A percentile compares a stretch with the other conserved stretches of the same genome.
phyloP scores from a whole-genome alignment of 1,284 basidiomycete species.

The Hemileccinum hortonii region DNA sequence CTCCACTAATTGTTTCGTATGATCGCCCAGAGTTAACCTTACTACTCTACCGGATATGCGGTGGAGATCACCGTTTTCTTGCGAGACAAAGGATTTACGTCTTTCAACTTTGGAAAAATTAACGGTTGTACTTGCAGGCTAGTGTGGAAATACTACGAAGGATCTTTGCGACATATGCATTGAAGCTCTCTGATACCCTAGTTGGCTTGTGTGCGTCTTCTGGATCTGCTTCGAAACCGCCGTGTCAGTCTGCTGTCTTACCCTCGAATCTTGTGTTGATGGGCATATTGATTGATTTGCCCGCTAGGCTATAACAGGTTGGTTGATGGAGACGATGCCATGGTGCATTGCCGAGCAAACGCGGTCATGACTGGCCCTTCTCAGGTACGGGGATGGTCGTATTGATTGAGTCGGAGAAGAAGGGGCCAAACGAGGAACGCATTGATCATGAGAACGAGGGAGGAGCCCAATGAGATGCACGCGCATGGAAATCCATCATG shows the following conservation, averaged over 20 bases:
- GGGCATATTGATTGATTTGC: no score
- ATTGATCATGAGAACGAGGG: no score
- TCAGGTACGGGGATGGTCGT: neutral
- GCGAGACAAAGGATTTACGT: constrained; percentile 3
- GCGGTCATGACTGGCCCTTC: neutral
- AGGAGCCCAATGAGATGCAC: no score
- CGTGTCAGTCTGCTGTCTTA: neutral
- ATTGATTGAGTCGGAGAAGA: neutral
- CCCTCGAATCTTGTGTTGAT: neutral
- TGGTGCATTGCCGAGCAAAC: neutral
- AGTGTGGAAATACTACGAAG: neutral
- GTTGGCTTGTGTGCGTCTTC: constrained; percentile 1
- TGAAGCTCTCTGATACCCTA: neutral
- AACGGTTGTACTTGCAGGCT: neutral
- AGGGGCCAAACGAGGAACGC: no score
- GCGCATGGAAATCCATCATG: neutral
- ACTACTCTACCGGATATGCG: neutral
- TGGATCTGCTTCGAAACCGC: constrained; percentile 3
- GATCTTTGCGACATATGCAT: no score
- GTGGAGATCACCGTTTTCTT: constrained; percentile 2
- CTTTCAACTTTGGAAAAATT: neutral
- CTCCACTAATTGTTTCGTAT: constrained; percentile 1
- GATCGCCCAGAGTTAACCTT: neutral
- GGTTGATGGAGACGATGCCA: constrained; percentile 3
- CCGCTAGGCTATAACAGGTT: neutral